These are phyloP conservation scores for Xylaria sp. DNA, from an alignment of 2,329 filamentous ascomycete species.

Conservation along the genomic window DNA sequence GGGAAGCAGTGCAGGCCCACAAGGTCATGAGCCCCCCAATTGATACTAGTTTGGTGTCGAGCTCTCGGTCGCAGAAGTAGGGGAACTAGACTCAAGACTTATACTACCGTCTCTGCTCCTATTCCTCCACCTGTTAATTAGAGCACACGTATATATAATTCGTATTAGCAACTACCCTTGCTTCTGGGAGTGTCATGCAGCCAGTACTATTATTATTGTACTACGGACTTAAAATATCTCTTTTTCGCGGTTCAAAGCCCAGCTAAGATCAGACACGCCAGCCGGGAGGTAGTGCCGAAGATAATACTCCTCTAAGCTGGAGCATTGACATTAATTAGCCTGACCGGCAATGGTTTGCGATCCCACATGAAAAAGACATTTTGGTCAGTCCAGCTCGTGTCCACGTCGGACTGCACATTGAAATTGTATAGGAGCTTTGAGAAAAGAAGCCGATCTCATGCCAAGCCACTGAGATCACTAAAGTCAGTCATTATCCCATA, in stretches of 20 bases:
- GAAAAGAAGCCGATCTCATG: constrained; percentile 29
- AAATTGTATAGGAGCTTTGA: constrained; percentile 28
- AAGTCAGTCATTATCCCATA: neutral
- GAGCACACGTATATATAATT: no score
- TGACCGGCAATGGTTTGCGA: constrained; percentile 25
- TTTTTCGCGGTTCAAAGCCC: no score
- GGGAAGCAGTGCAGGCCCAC: neutral
- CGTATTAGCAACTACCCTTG: no score
- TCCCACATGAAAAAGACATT: constrained; percentile 27
- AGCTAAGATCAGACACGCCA: neutral
- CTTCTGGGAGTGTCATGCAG: no score
- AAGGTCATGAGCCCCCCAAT: neutral
- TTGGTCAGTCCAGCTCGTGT: constrained; percentile 25
- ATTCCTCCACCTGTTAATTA: no score
- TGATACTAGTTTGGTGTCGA: neutral
- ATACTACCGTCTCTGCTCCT: no score
- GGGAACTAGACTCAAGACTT: neutral
- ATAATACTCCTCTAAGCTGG: neutral
- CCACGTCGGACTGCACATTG: constrained; percentile 22
- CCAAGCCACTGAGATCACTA: constrained; percentile 22
- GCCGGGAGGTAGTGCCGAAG: neutral
- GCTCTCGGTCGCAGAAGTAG: no score
- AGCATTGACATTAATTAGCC: neutral
- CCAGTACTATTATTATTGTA: no score
- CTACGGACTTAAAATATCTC: no score